These are phyloP conservation scores for Russula sp. DNA, from an alignment of 768 basidiomycete species.

Conservation along the genomic window DNA sequence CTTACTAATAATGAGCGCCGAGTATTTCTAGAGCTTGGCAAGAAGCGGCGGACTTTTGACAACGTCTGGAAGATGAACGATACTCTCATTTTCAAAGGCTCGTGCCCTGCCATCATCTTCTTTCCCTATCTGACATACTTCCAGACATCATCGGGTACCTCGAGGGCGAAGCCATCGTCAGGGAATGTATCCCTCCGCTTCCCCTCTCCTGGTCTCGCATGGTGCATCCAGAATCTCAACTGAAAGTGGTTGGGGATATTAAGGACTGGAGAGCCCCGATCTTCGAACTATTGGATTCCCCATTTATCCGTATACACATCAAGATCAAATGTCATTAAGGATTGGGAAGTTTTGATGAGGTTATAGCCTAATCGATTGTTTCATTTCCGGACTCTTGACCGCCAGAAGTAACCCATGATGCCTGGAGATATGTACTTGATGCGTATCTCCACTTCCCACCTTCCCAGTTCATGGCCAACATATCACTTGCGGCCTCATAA, in stretches of 20 bases:
- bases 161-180: background rate
- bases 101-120: background rate
- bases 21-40: background rate
- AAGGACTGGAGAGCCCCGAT: background rate
- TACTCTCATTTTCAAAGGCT: constrained; percentile 10
- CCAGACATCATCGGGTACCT: background rate
- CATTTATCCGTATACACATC: background rate
- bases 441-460: too few relatives aligned
- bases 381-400: too few relatives aligned
- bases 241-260: background rate
- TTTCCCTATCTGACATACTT: background rate
- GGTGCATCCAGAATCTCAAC: background rate
- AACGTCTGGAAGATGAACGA: constrained; percentile 6
- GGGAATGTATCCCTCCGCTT: background rate
- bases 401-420: too few relatives aligned
- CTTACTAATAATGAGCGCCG: background rate
- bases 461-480: too few relatives aligned
- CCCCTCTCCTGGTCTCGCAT: background rate
- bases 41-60: background rate
- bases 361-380: too few relatives aligned
- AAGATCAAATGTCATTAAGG: background rate
- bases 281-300: background rate
- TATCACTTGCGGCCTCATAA: too few relatives aligned
- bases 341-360: background rate
- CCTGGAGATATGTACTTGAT: too few relatives aligned